Base-by-base conservation (phyloP, 352 stramenopile species). In the Peronospora tabacina region DNA sequence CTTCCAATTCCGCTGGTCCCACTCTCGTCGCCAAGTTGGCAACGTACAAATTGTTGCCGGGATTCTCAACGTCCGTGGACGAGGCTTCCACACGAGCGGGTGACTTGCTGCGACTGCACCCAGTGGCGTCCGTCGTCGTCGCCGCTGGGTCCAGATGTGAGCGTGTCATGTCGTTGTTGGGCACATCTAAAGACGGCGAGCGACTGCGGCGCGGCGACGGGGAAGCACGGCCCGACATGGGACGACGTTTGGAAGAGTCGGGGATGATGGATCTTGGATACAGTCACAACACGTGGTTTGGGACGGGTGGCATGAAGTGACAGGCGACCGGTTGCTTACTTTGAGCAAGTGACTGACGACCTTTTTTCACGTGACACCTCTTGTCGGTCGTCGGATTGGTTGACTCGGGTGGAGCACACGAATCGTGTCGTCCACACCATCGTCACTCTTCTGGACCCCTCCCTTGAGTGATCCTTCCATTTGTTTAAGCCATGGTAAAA, bases 41-140 rank as follows among this genome's bases (percentile, higher is more conserved):
- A 12, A 89, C 74, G 40, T 90, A 90, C 47, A 90, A 55, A 52
- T 87, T 88, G 67, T 90, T 90, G 56, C 80, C 80, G 2, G 71
- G 71, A 65, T 90, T 90, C 5, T 12, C 38, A 10, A 45, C 57
- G 24, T 66, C 46, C 29, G 63, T 55, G 17, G 10, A 34, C 32
- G 50, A 47, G 20, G 61, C 66, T 4, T 24, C 32, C 2, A 22
- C 24, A n/a, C 33, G 50, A 10, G 53, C 49, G 2, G 63, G 69
- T 24, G 77, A 87, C 29, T 59, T 66, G 36, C 67, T 70, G 33
- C 59, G 58, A 30, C 59, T 38, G 12, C 13, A 13, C 2, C 51
- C 44, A 17, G 49, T 36, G 22, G 12, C 7, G 7, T 68, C 40
- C 17, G 37, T 15, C 8, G 7, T 17, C 12, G 37, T 15, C 8